phyloP scores from a whole-genome alignment of 768 basidiomycete species.

The Calocera viscosa region DNA sequence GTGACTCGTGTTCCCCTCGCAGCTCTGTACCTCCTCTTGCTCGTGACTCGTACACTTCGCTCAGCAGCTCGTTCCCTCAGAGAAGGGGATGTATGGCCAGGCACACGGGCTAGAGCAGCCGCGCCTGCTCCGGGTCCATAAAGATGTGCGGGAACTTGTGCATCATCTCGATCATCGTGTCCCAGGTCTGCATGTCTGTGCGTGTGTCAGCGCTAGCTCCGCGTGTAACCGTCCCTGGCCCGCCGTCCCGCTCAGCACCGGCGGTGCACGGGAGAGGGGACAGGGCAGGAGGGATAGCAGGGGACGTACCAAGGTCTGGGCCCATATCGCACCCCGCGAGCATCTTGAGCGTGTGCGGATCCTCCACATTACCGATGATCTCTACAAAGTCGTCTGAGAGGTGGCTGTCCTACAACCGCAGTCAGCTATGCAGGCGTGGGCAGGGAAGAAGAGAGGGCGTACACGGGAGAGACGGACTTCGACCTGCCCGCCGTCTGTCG shows the following conservation, averaged over 20 bases:
- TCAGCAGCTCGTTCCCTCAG: no score
- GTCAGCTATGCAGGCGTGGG: conserved; percentile 4
- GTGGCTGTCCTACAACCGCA: conserved; percentile 29
- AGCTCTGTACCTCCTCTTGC: no score
- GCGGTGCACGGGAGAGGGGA: background rate
- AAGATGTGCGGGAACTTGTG: background rate
- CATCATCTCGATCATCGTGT: background rate
- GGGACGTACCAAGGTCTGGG: background rate
- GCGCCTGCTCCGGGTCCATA: background rate
- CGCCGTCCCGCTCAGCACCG: no score
- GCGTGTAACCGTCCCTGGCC: background rate
- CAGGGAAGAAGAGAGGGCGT: conserved; percentile 15
- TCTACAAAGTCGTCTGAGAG: conserved; percentile 49
- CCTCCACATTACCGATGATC: conserved; percentile 48
- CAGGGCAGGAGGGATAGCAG: background rate
- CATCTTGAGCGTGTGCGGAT: conserved; percentile 46
- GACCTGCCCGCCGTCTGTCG: conserved; percentile 56
- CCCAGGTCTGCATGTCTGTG: background rate
- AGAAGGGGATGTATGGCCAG: no score
- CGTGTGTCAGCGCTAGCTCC: background rate
- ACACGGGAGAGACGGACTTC: conserved; percentile 35
- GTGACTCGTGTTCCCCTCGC: no score
- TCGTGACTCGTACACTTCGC: no score
- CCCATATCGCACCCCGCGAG: conserved; percentile 28
- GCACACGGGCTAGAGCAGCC: background rate